Evolutionary conservation across 208 protist genomes (phyloP).

Genomic region (Trypanosoma melophagium): DNA sequence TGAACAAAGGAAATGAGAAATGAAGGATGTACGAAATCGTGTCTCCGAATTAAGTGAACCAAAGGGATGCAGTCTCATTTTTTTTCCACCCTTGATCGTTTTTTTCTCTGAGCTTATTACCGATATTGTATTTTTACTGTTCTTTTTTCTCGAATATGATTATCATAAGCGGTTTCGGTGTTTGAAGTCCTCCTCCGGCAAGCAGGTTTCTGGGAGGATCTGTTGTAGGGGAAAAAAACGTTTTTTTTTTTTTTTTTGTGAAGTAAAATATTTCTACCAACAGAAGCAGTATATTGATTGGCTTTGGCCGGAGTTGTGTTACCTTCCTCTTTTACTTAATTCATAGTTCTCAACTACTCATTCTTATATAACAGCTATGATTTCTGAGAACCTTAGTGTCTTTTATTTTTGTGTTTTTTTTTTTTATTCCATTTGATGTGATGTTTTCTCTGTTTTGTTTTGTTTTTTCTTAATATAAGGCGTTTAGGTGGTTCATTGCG

Average conservation of each 20-base stretch:
- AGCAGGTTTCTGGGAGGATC: background rate
- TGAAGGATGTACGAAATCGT: background rate
- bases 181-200: conserved; percentile 2
- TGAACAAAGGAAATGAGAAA: background rate
- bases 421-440: no score
- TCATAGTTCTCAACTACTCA: conserved; percentile 11
- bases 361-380: no score
- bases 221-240: background rate
- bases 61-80: background rate
- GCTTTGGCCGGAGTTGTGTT: background rate
- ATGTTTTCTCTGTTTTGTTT: no score
- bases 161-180: background rate
- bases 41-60: no score
- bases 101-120: no score
- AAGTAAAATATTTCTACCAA: background rate
- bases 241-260: conserved; percentile 3
- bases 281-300: background rate
- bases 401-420: background rate
- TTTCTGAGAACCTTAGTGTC: no score
- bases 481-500: no score
- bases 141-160: conserved; percentile 6
- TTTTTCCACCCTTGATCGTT: background rate
- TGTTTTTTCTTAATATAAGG: no score
- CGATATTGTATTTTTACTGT: no score
- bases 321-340: conserved; percentile 7